A percentile compares a stretch with the other conserved stretches of the same genome.
These are phyloP conservation scores for Primulina tabacum DNA, from an alignment of 257 asterid genomes.

Conservation along the genomic window DNA sequence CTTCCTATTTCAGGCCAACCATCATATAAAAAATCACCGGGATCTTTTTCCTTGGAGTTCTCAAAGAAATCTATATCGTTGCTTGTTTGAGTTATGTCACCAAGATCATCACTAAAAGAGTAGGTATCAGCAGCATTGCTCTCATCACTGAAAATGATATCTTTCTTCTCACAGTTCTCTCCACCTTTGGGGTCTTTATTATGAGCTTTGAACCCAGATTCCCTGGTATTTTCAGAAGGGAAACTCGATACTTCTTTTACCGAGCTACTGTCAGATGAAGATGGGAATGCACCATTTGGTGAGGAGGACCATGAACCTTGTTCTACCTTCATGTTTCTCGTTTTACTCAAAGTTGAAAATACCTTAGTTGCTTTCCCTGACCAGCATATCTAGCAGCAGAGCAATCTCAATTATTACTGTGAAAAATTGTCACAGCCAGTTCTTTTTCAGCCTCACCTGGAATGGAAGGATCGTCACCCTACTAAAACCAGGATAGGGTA, in stretches of 20 bases:
- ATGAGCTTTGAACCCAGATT: slow-evolving; percentile 38
- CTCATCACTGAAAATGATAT: slow-evolving; percentile 37
- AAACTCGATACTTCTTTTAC: slow-evolving; percentile 48
- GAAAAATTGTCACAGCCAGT: slow-evolving; percentile 31
- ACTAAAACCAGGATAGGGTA: slow-evolving; percentile 45
- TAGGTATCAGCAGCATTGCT: slow-evolving; percentile 36
- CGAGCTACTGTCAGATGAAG: slow-evolving; percentile 38
- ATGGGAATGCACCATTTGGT: slow-evolving; percentile 41
- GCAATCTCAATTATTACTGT: slow-evolving; percentile 32
- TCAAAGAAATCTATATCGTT: slow-evolving; percentile 49
- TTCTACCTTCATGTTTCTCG: slow-evolving; percentile 49
- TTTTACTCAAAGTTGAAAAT: slow-evolving; percentile 33
- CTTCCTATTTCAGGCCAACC: slow-evolving; percentile 83
- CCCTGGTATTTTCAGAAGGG: slow-evolving; percentile 42
- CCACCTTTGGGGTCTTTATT: slow-evolving; percentile 30
- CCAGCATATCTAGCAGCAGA: slow-evolving; percentile 30
- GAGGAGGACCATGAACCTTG: slow-evolving; percentile 36
- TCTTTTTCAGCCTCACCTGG: slow-evolving; percentile 43
- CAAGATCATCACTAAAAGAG: slow-evolving; percentile 24
- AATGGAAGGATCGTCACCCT: slow-evolving; percentile 31
- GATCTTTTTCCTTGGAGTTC: slow-evolving; percentile 39
- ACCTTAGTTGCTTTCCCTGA: slow-evolving; percentile 30
- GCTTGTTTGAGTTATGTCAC: slow-evolving; percentile 41
- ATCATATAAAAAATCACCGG: slow-evolving; percentile 55
- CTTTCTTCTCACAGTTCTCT: slow-evolving; percentile 38